Percentiles rank a stretch among this genome's conserved stretches.
Conservation (phyloP, 495 filamentous ascomycete species). For the Neurospora tetrasperma region DNA sequence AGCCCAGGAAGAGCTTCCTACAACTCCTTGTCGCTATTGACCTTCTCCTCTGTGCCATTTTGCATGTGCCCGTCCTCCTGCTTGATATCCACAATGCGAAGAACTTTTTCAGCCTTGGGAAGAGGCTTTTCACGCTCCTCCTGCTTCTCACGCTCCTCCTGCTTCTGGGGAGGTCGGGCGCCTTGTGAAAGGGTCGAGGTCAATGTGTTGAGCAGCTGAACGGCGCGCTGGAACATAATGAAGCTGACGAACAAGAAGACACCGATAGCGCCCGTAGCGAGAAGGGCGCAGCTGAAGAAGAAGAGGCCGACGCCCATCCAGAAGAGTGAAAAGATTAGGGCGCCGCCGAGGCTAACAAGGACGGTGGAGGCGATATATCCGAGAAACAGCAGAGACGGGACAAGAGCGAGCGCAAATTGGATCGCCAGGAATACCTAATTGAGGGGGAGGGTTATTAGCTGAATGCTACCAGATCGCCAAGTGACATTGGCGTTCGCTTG, state of each 20-base stretch:
- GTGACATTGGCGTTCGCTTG: background rate
- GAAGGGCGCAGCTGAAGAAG: conserved; percentile 52
- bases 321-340: conserved; percentile 51
- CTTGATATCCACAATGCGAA: background rate
- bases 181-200: background rate
- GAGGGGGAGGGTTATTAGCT: background rate
- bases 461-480: background rate
- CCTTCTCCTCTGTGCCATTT: background rate
- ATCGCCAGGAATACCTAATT: background rate
- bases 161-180: background rate
- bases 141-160: background rate
- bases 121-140: background rate
- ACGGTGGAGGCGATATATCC: conserved; percentile 45
- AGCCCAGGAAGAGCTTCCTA: background rate
- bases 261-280: conserved; percentile 45
- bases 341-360: conserved; percentile 43
- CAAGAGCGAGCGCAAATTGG: background rate
- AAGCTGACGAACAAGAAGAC: conserved; percentile 35
- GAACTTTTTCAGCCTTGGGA: background rate
- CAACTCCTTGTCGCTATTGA: background rate
- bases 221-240: background rate
- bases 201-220: background rate
- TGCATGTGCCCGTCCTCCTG: background rate
- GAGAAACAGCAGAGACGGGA: conserved; percentile 53
- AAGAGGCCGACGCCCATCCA: conserved; percentile 53